Percentiles rank a stretch among this genome's conserved stretches.
phyloP scores from a whole-genome alignment of 495 filamentous ascomycete genomes.

The Eremomyces bilateralis region DNA sequence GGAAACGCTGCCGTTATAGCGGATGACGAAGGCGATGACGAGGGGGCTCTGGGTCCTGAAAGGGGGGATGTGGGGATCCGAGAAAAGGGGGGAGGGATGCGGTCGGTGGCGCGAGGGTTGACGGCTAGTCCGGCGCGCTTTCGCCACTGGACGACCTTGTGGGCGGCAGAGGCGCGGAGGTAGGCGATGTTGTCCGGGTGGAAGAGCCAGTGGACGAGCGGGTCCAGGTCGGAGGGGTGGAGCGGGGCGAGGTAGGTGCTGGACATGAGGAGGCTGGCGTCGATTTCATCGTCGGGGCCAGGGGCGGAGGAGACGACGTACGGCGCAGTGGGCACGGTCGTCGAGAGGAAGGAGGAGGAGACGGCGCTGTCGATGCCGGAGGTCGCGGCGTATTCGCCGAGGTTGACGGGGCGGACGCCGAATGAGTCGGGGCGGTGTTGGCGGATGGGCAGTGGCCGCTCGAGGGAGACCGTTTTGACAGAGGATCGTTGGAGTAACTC shows the following conservation, averaged over 20 bases:
- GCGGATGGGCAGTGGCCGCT: background rate
- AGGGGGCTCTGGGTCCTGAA: too few relatives aligned
- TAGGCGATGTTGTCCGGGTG: constrained; percentile 61
- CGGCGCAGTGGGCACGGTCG: constrained; percentile 18
- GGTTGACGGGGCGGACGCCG: background rate
- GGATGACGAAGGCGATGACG: too few relatives aligned
- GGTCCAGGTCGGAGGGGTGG: constrained; percentile 48
- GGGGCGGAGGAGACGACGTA: constrained; percentile 68
- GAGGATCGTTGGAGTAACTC: constrained; percentile 4
- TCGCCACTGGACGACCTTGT: constrained; percentile 43
- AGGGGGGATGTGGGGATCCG: too few relatives aligned
- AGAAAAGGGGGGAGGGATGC: too few relatives aligned
- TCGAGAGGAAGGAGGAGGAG: background rate
- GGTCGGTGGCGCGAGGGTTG: too few relatives aligned
- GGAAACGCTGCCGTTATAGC: too few relatives aligned
- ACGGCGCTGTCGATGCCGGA: background rate
- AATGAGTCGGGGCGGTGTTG: background rate
- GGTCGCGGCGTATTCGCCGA: too few relatives aligned
- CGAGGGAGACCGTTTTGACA: background rate
- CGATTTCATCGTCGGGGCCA: constrained; percentile 73
- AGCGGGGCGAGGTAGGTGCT: constrained; percentile 82
- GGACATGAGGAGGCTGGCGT: constrained; percentile 86
- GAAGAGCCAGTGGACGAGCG: constrained; percentile 54
- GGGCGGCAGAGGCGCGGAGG: constrained; percentile 68
- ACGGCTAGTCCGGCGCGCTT: too few relatives aligned